phyloP scores from a whole-genome alignment of 257 asterid species.

The Lithospermum erythrorhizon region DNA sequence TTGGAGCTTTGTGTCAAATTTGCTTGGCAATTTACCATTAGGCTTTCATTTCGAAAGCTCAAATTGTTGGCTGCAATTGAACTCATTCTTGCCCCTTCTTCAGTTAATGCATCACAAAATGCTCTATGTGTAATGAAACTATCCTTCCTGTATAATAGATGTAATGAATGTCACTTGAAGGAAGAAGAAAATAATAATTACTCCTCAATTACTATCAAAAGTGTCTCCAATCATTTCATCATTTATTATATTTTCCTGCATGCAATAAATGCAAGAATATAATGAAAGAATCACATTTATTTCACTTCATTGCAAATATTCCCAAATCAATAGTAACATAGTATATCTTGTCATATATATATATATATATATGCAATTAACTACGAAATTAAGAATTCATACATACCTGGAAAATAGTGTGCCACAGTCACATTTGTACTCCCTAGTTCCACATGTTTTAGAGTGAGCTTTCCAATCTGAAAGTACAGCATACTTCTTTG shows the following conservation, averaged over 20 bases:
- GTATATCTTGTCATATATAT: neutral
- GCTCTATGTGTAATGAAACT: slow-evolving; percentile 90
- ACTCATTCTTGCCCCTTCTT: slow-evolving; percentile 51
- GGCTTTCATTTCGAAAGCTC: slow-evolving; percentile 39
- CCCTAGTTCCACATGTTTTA: slow-evolving; percentile 83
- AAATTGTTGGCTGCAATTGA: slow-evolving; percentile 23
- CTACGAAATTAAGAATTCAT: neutral
- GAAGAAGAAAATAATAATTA: neutral
- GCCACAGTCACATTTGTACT: slow-evolving; percentile 95
- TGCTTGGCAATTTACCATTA: slow-evolving; percentile 22
- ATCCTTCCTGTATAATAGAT: slow-evolving; percentile 42
- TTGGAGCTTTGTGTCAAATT: slow-evolving; percentile 24
- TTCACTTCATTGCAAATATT: slow-evolving; percentile 20
- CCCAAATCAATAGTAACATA: slow-evolving; percentile 28
- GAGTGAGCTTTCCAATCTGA: slow-evolving; percentile 98
- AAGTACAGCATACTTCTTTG: slow-evolving; percentile 83
- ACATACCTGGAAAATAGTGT: slow-evolving; percentile 87
- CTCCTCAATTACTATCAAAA: neutral
- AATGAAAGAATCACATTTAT: neutral
- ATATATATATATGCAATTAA: neutral
- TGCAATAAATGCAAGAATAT: slow-evolving; percentile 29
- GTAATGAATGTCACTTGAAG: neutral
- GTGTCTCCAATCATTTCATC: slow-evolving; percentile 18
- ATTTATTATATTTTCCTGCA: slow-evolving; percentile 24
- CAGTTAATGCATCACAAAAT: slow-evolving; percentile 79